phyloP scores from a whole-genome alignment of 805 yeast species.

The Starmerella tilneyi region DNA sequence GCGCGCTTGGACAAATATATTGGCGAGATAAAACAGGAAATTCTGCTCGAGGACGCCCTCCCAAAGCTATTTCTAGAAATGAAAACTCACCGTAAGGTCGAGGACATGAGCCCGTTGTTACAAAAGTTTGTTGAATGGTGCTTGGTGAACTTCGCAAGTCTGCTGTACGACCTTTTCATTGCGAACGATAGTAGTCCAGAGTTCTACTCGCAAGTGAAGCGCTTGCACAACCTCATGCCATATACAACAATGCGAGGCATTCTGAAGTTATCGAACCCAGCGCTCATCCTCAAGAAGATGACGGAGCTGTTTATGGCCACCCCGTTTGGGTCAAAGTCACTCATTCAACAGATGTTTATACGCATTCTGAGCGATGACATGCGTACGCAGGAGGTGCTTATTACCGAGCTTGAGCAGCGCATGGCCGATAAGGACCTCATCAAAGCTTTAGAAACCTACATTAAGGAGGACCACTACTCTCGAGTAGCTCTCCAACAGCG shows the following conservation, averaged over 20 bases:
- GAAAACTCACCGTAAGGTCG: slow-evolving; percentile 42
- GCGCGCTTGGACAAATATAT: slow-evolving; percentile 46
- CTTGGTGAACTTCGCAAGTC: slow-evolving; percentile 72
- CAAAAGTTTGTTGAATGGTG: slow-evolving; percentile 69
- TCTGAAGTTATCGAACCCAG: slow-evolving; percentile 75
- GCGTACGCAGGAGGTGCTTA: slow-evolving; percentile 47
- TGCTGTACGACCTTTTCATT: slow-evolving; percentile 67
- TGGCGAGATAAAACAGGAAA: slow-evolving; percentile 45
- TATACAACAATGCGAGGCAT: slow-evolving; percentile 68
- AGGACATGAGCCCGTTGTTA: slow-evolving; percentile 55
- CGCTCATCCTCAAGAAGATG: slow-evolving; percentile 66
- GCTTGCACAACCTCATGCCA: slow-evolving; percentile 70
- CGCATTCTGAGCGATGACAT: slow-evolving; percentile 68
- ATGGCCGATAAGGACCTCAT: slow-evolving; percentile 28
- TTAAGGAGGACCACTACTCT: slow-evolving; percentile 22
- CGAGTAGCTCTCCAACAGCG: slow-evolving; percentile 28
- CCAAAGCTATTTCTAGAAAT: slow-evolving; percentile 56
- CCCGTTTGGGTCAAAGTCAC: slow-evolving; percentile 55
- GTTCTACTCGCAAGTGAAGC: slow-evolving; percentile 55
- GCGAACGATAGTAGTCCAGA: slow-evolving; percentile 77
- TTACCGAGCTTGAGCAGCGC: slow-evolving; percentile 38
- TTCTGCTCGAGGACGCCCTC: slow-evolving; percentile 48
- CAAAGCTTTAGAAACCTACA: slow-evolving; percentile 23
- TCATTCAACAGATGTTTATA: slow-evolving; percentile 64
- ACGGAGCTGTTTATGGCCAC: slow-evolving; percentile 77